Percentiles rank a stretch among this genome's conserved stretches.
These are phyloP conservation scores for Vitellaria paradoxa DNA, from an alignment of 179 eudicot species.

Conservation along the genomic window DNA sequence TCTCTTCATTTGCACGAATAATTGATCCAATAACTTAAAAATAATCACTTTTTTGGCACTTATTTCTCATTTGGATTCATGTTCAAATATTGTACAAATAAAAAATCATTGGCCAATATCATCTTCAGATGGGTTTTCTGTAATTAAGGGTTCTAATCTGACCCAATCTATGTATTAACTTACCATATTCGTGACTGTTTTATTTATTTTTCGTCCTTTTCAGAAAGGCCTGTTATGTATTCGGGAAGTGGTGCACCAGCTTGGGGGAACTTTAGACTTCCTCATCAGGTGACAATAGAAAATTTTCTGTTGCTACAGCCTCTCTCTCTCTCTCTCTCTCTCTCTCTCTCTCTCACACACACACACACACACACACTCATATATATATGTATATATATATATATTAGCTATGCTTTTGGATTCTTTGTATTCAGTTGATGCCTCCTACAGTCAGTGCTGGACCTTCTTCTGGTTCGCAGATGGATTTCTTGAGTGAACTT, in stretches of 20 bases:
- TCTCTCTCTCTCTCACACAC: slow-evolving; percentile 9
- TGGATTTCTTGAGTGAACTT: slow-evolving; percentile 72
- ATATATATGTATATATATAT: too few species aligned
- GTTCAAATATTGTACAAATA: not conserved
- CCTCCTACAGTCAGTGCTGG: slow-evolving; percentile 20
- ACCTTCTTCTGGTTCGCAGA: slow-evolving; percentile 31
- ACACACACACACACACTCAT: not conserved
- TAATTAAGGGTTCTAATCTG: not conserved
- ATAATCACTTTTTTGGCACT: too few species aligned
- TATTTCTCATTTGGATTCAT: too few species aligned
- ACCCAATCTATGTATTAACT: too few species aligned
- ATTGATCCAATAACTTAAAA: too few species aligned
- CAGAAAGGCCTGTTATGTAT: slow-evolving; percentile 78
- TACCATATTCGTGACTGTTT: not conserved
- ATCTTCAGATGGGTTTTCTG: not conserved
- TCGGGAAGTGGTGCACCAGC: slow-evolving; percentile 56
- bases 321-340: slow-evolving; percentile 13
- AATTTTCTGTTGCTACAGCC: not conserved
- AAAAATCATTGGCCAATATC: not conserved
- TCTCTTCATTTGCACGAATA: too few species aligned
- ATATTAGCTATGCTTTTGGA: not conserved
- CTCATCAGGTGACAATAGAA: slow-evolving; percentile 48
- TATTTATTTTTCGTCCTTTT: slow-evolving; percentile 17
- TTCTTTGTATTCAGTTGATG: slow-evolving; percentile 28
- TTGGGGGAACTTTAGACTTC: slow-evolving; percentile 66